Conservation (phyloP, 441 rosid species). For the Mallotus japonicus region DNA sequence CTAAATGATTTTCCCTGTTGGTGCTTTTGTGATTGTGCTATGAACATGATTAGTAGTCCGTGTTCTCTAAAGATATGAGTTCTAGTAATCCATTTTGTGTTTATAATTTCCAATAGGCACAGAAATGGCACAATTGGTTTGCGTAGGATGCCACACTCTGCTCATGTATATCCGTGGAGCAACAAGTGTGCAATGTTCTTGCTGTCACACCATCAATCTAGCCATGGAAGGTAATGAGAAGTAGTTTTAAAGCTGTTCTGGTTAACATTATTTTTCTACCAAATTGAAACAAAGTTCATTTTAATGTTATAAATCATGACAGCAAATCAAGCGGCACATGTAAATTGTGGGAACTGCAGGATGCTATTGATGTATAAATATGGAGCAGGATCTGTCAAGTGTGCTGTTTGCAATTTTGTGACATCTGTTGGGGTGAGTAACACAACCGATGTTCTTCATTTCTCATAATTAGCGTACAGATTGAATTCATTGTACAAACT, state of each 20-base stretch:
- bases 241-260: neutral
- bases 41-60: neutral
- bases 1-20: neutral
- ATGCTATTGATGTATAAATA: constrained; percentile 96
- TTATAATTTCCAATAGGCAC: constrained; percentile 54
- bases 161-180: constrained; percentile 98
- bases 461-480: neutral
- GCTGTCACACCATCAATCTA: constrained; percentile 93
- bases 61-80: no score
- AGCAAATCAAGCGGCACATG: constrained; percentile 98
- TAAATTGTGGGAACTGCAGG: constrained; percentile 91
- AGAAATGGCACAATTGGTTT: constrained; percentile 96
- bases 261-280: neutral
- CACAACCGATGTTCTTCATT: neutral
- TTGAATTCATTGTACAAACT: no score
- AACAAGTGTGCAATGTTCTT: constrained; percentile 95
- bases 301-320: constrained; percentile 24
- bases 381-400: constrained; percentile 92
- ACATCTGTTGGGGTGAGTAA: constrained; percentile 80
- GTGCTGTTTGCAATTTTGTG: constrained; percentile 91
- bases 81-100: no score
- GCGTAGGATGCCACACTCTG: constrained; percentile 97
- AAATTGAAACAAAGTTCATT: neutral
- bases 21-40: neutral
- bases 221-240: constrained; percentile 71